Evolutionary conservation across 371 early-diverging fungal species (phyloP), one percentile per base, ranked within the genome.

Genomic region (Mycotypha africana): DNA sequence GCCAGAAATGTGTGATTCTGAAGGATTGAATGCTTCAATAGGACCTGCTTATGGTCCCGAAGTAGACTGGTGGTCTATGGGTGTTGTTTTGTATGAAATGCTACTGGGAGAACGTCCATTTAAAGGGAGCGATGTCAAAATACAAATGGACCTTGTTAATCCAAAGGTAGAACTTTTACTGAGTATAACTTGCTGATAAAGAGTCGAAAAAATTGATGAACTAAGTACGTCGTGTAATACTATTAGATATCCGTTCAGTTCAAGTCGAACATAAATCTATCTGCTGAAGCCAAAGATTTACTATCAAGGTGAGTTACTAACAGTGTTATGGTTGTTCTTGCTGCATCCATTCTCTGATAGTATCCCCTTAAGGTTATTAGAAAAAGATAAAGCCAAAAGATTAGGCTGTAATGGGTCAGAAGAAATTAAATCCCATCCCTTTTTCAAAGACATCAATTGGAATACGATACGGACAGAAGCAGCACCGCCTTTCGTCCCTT

Each of bases 31-130:
- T 53, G 76, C 85, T 22, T 74, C 78, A 20, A 66, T 73, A 33
- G 78, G 78, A 3, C 67, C 70, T 6, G 78, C 90, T 9, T 99
- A 99, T 69, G 93, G 93, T 30, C 86, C 86, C 37, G 91, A 89
- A 23, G 95, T 93, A 33, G 99, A 99, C 71, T 95, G 97, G 92
- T 99, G 99, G 99, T 91, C 95, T 9, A 75, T 99, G 0, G 99
- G 99, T 16, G 92, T 97, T 15, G 86, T 98, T 30, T 82, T 98
- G 62, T 99, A 89, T 55, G 99, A 99, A 62, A 79, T 97, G 39
- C 71, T 97, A n/a, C 50, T 32, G 26, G 56, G 56, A 14, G 36
- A 37, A 20, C 40, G 38, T 12, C 56, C 56, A 15, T 56, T 56
- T 38, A 50, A 36, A 12, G 56, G 56, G 2, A 36, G 35, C 19